Evolutionary conservation across 2,329 filamentous ascomycete genomes (phyloP), one percentile per base, ranked within the genome.

Genomic region (Microdochium trichocladiopsis): DNA sequence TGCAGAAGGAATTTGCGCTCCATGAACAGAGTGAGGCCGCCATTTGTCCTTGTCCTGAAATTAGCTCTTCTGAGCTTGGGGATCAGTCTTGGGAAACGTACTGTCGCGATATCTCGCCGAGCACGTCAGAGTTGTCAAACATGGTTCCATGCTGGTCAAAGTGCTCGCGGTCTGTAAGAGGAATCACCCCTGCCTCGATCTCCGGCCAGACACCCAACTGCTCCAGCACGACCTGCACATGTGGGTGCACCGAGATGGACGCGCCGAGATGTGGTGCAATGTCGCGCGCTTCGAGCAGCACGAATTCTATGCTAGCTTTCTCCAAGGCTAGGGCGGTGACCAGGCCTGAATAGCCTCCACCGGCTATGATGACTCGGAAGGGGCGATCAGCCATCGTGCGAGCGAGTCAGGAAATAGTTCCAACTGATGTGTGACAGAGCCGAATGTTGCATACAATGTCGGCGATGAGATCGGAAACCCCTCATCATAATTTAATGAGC

Each of bases 311-410:
- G 10, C 53, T 50, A 16, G 57, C 58, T 11, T 52, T 53, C 43
- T 60, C 53, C 22, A 59, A 50, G 12, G 51, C 52, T 12, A 54
- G 52, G 1, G 58, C 56, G 4, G 55, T 45, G 22, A 50, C 50
- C 2, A 60, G 47, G 18, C 57, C 56, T 18, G 49, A 41, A 9
- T 59, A 11, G 25, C 57, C 47, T 8, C 55, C 55, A n/a, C 58
- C 55, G 9, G 50, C 54, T 37, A 59, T 59, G 21, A 60, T 58
- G 6, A 59, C 57, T 28, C 33, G 56, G 41, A 57, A 59, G 16
- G 28, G 28, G 8, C 14, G 28, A 33, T 33, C 28, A 14, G 28
- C 28, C 28, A 33, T 33, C 14, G 28, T 33, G 28, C 14, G 8
- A 14, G 28, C 14, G 8, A 8, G 14, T 8, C 8, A 8, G 28